Evolutionary conservation across 768 basidiomycete genomes (phyloP), one percentile per base, ranked within the genome.

Genomic region (Imleria badia): DNA sequence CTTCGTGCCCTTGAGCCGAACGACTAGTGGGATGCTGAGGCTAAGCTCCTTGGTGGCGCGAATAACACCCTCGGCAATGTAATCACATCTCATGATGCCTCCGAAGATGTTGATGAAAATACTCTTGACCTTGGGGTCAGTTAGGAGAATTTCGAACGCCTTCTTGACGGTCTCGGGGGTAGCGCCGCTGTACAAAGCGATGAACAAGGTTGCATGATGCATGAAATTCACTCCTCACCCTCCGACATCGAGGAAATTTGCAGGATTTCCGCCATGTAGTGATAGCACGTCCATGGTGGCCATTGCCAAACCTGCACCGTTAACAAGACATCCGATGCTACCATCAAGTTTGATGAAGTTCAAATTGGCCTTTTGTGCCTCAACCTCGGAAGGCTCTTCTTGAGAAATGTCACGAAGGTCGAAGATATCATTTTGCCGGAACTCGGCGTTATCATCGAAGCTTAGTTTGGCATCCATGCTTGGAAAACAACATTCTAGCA

Each of bases 381-480:
- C 94, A 31, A 99, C 96, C 73, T 99, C 97, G 29, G 94, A 95
- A 19, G 94, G 84, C 66, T 98, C 94, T 73, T 99, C 97, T 72
- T 99, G 97, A 1, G 92, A 84, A 52, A 89, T 81, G 68, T 99
- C 97, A 50, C 97, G 86, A 51, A 99, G 81, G 51, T 75, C 79
- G 69, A 96, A 97, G 57, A 98, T 71, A 62, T 96, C 94, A 66
- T 85, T 74, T 69, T 99, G 97, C 57, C 97, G 89, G 84, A 99
- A 99, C 68, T 94, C 94, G 35, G 97, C 97, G 68, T 99, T 98
- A 71, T 99, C 97, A 66, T 99, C 97, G 65, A 99, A 99, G n/a
- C 94, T 94, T 58, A 98, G 93, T 74, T 99, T 99, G 71, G 97
- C 97, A 72, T 99, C 97, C 97, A 99, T 98, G 78, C 95, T 96